Percentiles rank a stretch among this genome's conserved stretches.
Evolutionary conservation across 140 eudicot genomes (phyloP).

Genomic region (Flaveria floridana): DNA sequence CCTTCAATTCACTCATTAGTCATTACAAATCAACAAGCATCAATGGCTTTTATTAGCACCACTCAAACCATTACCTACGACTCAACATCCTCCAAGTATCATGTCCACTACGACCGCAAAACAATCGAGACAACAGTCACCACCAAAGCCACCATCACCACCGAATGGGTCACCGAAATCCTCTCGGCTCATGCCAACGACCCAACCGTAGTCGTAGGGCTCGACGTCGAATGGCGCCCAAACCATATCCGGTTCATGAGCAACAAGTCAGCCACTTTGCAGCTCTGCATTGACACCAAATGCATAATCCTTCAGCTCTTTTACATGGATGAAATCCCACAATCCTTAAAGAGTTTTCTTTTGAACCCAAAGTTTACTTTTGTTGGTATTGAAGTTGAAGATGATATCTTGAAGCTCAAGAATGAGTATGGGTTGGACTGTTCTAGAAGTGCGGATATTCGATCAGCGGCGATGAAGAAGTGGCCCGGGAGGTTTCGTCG

Average conservation of each 20-base stretch:
- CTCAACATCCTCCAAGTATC: slow-evolving; percentile 34
- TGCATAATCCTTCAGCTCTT: slow-evolving; percentile 62
- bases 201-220: slow-evolving; percentile 42
- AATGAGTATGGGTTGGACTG: slow-evolving; percentile 54
- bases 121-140: slow-evolving; percentile 58
- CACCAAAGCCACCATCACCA: slow-evolving; percentile 32
- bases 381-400: slow-evolving; percentile 54
- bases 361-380: slow-evolving; percentile 43
- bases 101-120: slow-evolving; percentile 38
- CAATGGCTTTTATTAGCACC: slow-evolving; percentile 30
- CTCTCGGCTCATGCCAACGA: slow-evolving; percentile 11
- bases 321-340: slow-evolving; percentile 52
- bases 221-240: slow-evolving; percentile 60
- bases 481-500: slow-evolving; percentile 54
- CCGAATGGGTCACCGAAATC: slow-evolving; percentile 40
- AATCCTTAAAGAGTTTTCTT: slow-evolving; percentile 40
- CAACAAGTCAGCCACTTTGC: slow-evolving; percentile 59
- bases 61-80: slow-evolving; percentile 40
- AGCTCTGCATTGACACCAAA: slow-evolving; percentile 46
- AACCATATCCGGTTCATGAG: slow-evolving; percentile 36
- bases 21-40: background rate
- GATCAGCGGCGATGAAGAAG: slow-evolving; percentile 35
- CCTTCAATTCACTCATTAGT: background rate
- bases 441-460: slow-evolving; percentile 33
- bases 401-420: slow-evolving; percentile 47